phyloP scores from a whole-genome alignment of 208 protist genomes.

The Crithidia acanthocephali region DNA sequence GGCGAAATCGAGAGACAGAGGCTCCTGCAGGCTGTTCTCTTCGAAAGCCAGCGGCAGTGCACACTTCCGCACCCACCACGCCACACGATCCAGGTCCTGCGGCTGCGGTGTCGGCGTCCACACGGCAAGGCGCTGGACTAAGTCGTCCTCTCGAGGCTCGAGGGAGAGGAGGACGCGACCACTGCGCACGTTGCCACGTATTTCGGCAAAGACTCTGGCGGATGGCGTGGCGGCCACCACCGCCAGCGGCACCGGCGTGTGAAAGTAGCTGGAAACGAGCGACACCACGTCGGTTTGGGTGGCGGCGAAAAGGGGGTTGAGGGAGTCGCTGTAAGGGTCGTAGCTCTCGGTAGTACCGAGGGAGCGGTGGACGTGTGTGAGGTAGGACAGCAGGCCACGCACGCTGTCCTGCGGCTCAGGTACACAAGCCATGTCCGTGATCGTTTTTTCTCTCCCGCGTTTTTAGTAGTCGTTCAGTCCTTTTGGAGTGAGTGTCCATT shows the following conservation, averaged over 20 bases:
- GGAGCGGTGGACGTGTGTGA: conserved; percentile 2
- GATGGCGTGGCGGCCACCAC: not conserved
- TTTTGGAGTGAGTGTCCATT: no score
- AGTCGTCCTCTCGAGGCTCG: not conserved
- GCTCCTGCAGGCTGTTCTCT: conserved; percentile 7
- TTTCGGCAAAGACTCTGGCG: conserved; percentile 4
- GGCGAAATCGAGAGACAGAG: not conserved
- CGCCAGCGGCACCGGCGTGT: not conserved
- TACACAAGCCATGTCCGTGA: not conserved
- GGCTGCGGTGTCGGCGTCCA: not conserved
- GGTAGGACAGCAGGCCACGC: not conserved
- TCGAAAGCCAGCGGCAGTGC: conserved; percentile 10
- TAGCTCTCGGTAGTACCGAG: not conserved
- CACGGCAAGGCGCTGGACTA: conserved; percentile 11
- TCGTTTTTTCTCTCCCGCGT: not conserved
- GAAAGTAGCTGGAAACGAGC: conserved; percentile 6
- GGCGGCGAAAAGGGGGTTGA: conserved; percentile 8
- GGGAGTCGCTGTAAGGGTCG: not conserved
- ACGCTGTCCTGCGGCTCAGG: not conserved
- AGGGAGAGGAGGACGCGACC: conserved; percentile 13
- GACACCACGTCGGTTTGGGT: not conserved
- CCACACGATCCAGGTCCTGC: not conserved
- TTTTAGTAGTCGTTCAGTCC: no score
- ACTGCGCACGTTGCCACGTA: conserved; percentile 4
- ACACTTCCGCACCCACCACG: conserved; percentile 14